Evolutionary conservation across 1,284 basidiomycete genomes (phyloP).

Genomic region (Neonothopanus nambi): DNA sequence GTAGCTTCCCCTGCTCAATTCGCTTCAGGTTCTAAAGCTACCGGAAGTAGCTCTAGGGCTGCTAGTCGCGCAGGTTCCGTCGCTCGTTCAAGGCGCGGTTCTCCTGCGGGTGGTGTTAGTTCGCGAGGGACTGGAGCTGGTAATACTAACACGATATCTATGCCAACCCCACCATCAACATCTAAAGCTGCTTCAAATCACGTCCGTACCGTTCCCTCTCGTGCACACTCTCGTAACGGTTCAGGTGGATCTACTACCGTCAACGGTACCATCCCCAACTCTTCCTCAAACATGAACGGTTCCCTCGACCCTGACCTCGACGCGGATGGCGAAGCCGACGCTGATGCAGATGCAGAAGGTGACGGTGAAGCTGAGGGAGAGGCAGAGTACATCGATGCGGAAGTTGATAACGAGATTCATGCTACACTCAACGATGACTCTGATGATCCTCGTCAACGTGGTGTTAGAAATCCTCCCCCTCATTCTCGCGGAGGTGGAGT

Average conservation of each 20-base stretch:
- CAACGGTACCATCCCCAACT: too few species aligned
- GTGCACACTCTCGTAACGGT: too few species aligned
- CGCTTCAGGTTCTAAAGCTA: too few species aligned
- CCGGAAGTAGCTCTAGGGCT: neutral
- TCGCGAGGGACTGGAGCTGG: neutral
- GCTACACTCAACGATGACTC: too few species aligned
- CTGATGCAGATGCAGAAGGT: constrained; percentile 18
- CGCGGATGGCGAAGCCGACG: constrained; percentile 30
- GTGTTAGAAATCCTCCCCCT: too few species aligned
- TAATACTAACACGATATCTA: neutral
- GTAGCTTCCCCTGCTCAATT: neutral
- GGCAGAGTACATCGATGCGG: constrained; percentile 1
- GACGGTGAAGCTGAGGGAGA: constrained; percentile 10
- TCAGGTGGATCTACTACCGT: too few species aligned
- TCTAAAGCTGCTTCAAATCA: too few species aligned
- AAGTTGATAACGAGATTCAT: neutral
- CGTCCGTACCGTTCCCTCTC: too few species aligned
- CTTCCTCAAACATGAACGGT: too few species aligned
- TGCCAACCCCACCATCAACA: too few species aligned
- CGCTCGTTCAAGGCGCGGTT: constrained; percentile 1
- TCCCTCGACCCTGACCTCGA: constrained; percentile 31
- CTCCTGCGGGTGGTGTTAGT: neutral
- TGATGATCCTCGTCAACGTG: too few species aligned
- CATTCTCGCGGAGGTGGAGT: too few species aligned
- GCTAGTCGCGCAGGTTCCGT: constrained; percentile 8